Percentiles rank a stretch among this genome's conserved stretches.
phyloP scores from a whole-genome alignment of 345 rosid genomes.

The Dimocarpus longan region DNA sequence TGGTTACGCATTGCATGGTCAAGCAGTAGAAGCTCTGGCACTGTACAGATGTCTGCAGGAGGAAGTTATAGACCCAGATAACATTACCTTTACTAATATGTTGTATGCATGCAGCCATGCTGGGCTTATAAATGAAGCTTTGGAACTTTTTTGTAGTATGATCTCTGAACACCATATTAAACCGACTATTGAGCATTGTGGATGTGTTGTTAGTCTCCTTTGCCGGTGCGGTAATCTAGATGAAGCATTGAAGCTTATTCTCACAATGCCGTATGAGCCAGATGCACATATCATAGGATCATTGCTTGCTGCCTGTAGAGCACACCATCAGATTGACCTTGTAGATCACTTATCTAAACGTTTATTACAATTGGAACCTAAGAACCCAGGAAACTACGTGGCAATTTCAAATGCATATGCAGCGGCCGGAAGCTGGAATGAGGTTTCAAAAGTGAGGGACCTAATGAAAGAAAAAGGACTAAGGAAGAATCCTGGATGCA shows the following conservation, averaged over 20 bases:
- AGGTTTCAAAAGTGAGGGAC: constrained; percentile 46
- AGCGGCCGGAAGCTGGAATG: constrained; percentile 49
- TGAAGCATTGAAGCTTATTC: constrained; percentile 39
- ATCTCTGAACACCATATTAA: constrained; percentile 28
- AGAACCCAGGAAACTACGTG: constrained; percentile 55
- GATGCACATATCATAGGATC: constrained; percentile 52
- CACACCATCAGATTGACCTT: constrained; percentile 37
- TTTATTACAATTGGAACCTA: constrained; percentile 42
- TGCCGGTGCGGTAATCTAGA: constrained; percentile 44
- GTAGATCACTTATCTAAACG: constrained; percentile 39
- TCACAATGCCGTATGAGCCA: constrained; percentile 47
- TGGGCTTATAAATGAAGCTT: constrained; percentile 44
- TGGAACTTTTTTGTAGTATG: constrained; percentile 39
- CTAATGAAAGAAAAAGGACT: constrained; percentile 56
- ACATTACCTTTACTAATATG: constrained; percentile 49
- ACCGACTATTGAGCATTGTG: constrained; percentile 58
- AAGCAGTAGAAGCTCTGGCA: constrained; percentile 41
- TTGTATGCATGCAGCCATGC: constrained; percentile 49
- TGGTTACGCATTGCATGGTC: constrained; percentile 47
- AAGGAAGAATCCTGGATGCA: constrained; percentile 56
- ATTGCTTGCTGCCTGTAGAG: constrained; percentile 45
- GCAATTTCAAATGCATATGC: constrained; percentile 60
- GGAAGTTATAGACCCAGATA: constrained; percentile 44
- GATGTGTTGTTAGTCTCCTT: constrained; percentile 48
- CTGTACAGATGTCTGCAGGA: constrained; percentile 32